A percentile compares a stretch with the other conserved stretches of the same genome.
Evolutionary conservation across 176 grass and related monocot genomes (phyloP).

Genomic region (Lolium multiflorum): DNA sequence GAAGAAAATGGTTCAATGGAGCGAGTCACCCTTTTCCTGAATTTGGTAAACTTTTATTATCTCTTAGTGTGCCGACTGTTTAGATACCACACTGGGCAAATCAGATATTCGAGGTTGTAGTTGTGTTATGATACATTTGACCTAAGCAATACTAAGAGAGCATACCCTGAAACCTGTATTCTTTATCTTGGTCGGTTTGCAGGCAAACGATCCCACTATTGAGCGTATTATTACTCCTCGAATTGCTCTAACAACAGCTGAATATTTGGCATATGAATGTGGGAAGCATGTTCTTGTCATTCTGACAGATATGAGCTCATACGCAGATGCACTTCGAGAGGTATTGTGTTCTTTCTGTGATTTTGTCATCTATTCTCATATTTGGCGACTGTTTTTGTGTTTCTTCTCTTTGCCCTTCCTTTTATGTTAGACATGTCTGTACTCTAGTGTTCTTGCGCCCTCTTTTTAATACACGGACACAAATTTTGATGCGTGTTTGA

Average conservation of each 20-base stretch:
- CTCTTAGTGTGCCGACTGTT: neutral
- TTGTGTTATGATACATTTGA: constrained; percentile 8
- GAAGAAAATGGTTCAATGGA: constrained; percentile 99
- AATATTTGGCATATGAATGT: constrained; percentile 97
- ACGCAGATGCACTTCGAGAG: constrained; percentile 96
- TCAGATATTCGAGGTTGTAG: constrained; percentile 18
- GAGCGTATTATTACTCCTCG: constrained; percentile 94
- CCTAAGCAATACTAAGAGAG: constrained; percentile 12
- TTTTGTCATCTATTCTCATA: constrained; percentile 10
- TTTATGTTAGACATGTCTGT: neutral
- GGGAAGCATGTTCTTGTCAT: constrained; percentile 96
- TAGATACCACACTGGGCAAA: neutral
- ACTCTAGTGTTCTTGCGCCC: neutral
- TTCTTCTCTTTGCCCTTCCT: neutral
- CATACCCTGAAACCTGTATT: neutral
- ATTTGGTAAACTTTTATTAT: constrained; percentile 64
- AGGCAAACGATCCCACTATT: constrained; percentile 97
- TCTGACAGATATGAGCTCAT: constrained; percentile 95
- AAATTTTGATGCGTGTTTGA: neutral
- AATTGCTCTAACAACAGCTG: constrained; percentile 89
- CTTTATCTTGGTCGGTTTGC: constrained; percentile 17
- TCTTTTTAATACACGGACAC: neutral
- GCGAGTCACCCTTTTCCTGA: constrained; percentile 89
- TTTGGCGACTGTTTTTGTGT: neutral
- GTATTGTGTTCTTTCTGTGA: constrained; percentile 41